A percentile compares a stretch with the other conserved stretches of the same genome.
Conservation (phyloP, 2,329 filamentous ascomycete species). For the Sarocladium brachiariae region DNA sequence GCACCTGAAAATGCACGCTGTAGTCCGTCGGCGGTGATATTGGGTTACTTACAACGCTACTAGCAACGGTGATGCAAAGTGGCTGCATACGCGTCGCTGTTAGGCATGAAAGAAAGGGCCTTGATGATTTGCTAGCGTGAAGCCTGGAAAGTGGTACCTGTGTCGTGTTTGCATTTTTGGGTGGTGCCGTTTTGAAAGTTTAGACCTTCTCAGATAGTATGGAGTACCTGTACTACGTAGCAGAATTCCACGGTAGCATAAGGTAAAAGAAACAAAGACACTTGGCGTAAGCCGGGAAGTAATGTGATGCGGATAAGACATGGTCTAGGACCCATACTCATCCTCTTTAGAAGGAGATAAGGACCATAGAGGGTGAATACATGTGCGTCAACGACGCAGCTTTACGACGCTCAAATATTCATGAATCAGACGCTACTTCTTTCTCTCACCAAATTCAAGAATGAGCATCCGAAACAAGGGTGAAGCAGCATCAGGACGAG, state of each 20-base stretch:
- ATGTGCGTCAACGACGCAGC: too few relatives aligned
- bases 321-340: not conserved
- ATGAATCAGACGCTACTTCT: too few relatives aligned
- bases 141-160: not conserved
- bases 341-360: too few relatives aligned
- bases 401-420: too few relatives aligned
- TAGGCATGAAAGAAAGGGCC: not conserved
- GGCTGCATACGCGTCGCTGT: not conserved
- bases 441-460: not conserved
- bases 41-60: not conserved
- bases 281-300: slow-evolving; percentile 3
- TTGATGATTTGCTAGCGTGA: slow-evolving; percentile 3
- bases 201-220: too few relatives aligned
- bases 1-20: not conserved
- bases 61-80: not conserved
- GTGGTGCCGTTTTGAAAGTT: not conserved
- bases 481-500: not conserved
- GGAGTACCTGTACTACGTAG: too few relatives aligned
- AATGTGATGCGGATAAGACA: slow-evolving; percentile 2
- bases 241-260: too few relatives aligned
- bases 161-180: not conserved
- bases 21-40: not conserved
- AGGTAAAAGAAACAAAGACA: not conserved
- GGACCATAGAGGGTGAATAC: not conserved
- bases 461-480: not conserved